Evolutionary conservation across 2,329 filamentous ascomycete genomes (phyloP).

Genomic region (Ascochyta rabiei): DNA sequence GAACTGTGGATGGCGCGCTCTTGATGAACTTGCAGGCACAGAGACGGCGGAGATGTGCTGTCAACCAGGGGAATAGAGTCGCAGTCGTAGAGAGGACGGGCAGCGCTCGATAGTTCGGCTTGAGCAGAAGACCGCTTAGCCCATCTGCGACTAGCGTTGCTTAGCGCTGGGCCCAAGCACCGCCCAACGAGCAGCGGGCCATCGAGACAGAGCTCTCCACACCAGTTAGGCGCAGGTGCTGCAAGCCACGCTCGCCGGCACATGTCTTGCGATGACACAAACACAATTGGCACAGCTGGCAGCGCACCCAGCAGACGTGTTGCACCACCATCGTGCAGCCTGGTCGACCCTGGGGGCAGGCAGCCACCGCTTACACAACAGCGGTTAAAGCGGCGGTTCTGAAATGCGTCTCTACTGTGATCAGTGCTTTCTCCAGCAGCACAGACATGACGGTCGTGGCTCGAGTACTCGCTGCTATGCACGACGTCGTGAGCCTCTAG

Average conservation of each 20-base stretch:
- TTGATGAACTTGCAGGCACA: slow-evolving; percentile 9
- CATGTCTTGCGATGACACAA: slow-evolving; percentile 4
- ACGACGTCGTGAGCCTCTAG: slow-evolving; percentile 5
- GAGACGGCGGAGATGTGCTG: slow-evolving; percentile 6
- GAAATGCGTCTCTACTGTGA: slow-evolving; percentile 3
- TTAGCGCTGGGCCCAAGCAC: background rate
- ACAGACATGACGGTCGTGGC: slow-evolving; percentile 13
- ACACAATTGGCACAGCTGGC: background rate
- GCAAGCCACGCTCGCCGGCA: slow-evolving; percentile 11
- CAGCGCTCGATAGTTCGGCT: slow-evolving; percentile 13
- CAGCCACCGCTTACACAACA: background rate
- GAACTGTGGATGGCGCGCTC: slow-evolving; percentile 23
- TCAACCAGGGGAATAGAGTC: slow-evolving; percentile 14
- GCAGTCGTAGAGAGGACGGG: slow-evolving; percentile 12
- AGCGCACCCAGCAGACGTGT: background rate
- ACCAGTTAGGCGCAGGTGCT: slow-evolving; percentile 11
- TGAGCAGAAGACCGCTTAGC: slow-evolving; percentile 5
- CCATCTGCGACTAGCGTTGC: background rate
- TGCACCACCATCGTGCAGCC: background rate
- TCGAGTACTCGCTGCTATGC: slow-evolving; percentile 8
- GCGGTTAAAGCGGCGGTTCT: slow-evolving; percentile 12
- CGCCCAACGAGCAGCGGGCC: background rate
- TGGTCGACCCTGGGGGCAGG: background rate
- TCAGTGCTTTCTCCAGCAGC: slow-evolving; percentile 18
- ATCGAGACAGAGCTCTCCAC: slow-evolving; percentile 10